Base-by-base conservation (phyloP, 352 stramenopile genomes). In the Phytophthora podocarpi region DNA sequence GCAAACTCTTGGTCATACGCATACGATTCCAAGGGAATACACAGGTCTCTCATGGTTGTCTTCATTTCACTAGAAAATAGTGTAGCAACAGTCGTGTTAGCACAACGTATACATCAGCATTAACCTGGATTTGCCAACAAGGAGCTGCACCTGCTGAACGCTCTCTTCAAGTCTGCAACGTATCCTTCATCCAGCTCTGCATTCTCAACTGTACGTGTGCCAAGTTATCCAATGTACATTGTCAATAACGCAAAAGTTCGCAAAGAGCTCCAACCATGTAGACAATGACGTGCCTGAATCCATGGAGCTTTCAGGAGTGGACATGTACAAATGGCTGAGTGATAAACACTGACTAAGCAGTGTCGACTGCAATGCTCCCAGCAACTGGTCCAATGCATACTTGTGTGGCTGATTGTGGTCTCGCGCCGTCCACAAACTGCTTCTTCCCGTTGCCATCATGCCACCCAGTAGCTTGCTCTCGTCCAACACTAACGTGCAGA, bases 11-110 rank as follows among this genome's bases (percentile, higher is more conserved):
- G 73, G 20, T 89, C 76, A 57, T 95, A 89, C 23, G 86, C 86
- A 42, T 90, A 95, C 51, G 88, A 83, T 61, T 95, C 86, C 40
- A 95, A 58, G 0, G 86, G 84, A 27, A 95, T 91, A 47, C 82
- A 91, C 42, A 93, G 53, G 10, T 95, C 81, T 42, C 86, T 80
- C 78, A 95, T 91, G 51, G 87, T 91, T 4, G 65, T 48, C 58
- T 93, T 95, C 84, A 95, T 95, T 67, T 95, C 86, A 20, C 86
- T 95, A 23, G 4, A 42, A 66, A 24, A 3, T 7, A 53, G 4
- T 3, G 12, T 4, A 52, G 16, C n/a, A 49, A 32, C 18, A 50
- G n/a, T 26, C 24, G 23, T 9, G 23, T 70, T 16, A 69, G 31
- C n/a, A 36, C 35, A 39, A 30, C 40, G n/a, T 10, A 35, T n/a